Percentiles rank a stretch among this genome's conserved stretches.
These are phyloP conservation scores for Potentilla sterilis DNA, from an alignment of 306 rosid genomes.

Conservation along the genomic window DNA sequence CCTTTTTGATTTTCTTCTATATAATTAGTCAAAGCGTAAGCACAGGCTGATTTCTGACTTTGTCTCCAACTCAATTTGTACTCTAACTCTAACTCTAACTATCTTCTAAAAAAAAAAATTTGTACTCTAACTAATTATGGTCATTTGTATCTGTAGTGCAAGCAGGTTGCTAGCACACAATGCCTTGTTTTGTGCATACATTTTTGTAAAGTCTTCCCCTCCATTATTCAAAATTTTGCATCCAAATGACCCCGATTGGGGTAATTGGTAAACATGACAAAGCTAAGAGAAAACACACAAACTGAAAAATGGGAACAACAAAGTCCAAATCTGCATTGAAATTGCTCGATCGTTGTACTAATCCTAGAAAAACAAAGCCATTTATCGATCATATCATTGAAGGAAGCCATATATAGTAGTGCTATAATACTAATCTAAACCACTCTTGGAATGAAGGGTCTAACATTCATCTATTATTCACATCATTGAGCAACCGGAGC, in stretches of 20 bases:
- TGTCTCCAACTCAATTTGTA: neutral
- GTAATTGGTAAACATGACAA: neutral
- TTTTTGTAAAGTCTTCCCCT: neutral
- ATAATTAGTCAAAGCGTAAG: neutral
- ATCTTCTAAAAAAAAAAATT: too few species aligned
- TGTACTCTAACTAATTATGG: neutral
- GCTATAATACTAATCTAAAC: neutral
- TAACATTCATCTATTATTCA: neutral
- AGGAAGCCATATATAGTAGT: neutral
- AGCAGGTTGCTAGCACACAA: neutral
- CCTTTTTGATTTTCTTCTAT: neutral
- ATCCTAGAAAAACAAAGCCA: neutral
- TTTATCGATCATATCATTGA: neutral
- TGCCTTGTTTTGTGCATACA: neutral
- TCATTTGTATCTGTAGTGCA: neutral
- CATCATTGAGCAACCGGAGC: slow-evolving; percentile 1
- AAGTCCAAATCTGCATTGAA: neutral
- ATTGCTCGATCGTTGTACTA: neutral
- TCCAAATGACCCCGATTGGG: neutral
- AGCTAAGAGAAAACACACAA: neutral
- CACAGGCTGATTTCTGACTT: neutral
- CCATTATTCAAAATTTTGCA: neutral
- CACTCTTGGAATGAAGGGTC: neutral
- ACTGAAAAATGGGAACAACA: neutral
- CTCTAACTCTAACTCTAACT: too few species aligned